These are phyloP conservation scores for Fusarium fujikuroi DNA, from an alignment of 2,329 filamentous ascomycete genomes.

Conservation along the genomic window DNA sequence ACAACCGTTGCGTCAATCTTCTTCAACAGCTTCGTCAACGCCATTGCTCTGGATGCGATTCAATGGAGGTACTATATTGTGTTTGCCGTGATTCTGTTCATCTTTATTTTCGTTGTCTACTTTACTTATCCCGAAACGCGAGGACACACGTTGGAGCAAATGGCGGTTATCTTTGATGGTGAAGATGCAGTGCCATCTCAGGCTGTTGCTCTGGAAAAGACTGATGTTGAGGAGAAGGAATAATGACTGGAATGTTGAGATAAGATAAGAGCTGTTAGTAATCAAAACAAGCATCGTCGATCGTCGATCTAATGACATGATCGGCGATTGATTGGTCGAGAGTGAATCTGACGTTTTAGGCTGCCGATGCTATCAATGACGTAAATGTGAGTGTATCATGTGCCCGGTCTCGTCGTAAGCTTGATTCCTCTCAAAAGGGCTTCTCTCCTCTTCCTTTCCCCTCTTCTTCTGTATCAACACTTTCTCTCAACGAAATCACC, in stretches of 20 bases:
- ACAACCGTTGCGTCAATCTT: not conserved
- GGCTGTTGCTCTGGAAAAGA: not conserved
- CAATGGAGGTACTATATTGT: conserved; percentile 12
- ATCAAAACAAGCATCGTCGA: not conserved
- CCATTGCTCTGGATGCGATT: conserved; percentile 7
- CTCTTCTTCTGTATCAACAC: not conserved
- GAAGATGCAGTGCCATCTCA: not conserved
- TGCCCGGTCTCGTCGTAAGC: conserved; percentile 18
- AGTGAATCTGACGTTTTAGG: not conserved
- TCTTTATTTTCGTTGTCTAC: not conserved
- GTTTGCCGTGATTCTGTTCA: not conserved
- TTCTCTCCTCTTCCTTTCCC: not conserved
- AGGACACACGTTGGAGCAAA: not conserved
- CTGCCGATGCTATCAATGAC: conserved; percentile 17
- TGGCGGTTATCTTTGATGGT: conserved; percentile 5
- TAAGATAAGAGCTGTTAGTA: not conserved
- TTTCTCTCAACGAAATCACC: too few species aligned
- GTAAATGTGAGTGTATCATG: conserved; percentile 19
- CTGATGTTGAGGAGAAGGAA: not conserved
- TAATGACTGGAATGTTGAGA: not conserved
- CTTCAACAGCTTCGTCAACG: conserved; percentile 13
- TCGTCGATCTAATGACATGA: not conserved
- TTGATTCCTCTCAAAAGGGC: conserved; percentile 15
- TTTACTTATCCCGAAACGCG: not conserved
- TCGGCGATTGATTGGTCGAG: not conserved